Conservation (phyloP, 495 filamentous ascomycete genomes). For the Clavariopsis aquatica region DNA sequence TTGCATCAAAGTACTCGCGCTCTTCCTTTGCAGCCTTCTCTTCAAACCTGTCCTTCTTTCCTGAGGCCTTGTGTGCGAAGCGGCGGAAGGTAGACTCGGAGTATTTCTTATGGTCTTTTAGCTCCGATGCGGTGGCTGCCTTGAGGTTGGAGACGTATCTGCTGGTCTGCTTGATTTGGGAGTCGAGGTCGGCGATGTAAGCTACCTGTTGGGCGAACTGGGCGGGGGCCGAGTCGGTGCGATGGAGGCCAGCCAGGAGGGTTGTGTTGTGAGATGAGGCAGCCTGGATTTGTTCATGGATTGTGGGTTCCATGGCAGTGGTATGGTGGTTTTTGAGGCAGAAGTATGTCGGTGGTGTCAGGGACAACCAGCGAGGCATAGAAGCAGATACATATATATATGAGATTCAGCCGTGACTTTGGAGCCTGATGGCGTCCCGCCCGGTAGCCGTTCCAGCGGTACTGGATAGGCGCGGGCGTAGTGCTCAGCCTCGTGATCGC, state of each 20-base stretch:
- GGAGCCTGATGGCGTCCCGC: too few relatives aligned
- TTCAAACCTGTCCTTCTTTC: slow-evolving; percentile 47
- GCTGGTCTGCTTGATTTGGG: slow-evolving; percentile 37
- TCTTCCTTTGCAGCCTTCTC: slow-evolving; percentile 52
- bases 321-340: not conserved
- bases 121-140: slow-evolving; percentile 45
- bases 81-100: slow-evolving; percentile 52
- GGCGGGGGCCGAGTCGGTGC: slow-evolving; percentile 49
- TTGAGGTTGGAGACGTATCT: slow-evolving; percentile 37
- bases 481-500: too few relatives aligned
- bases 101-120: slow-evolving; percentile 52
- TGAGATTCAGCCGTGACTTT: too few relatives aligned
- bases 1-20: slow-evolving; percentile 51
- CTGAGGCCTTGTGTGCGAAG: slow-evolving; percentile 49
- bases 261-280: slow-evolving; percentile 43
- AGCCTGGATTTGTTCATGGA: slow-evolving; percentile 7
- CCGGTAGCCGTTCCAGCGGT: too few relatives aligned
- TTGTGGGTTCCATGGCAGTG: slow-evolving; percentile 13
- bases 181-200: slow-evolving; percentile 47
- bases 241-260: slow-evolving; percentile 45
- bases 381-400: too few relatives aligned
- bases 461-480: too few relatives aligned
- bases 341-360: too few relatives aligned
- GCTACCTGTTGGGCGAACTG: slow-evolving; percentile 46
- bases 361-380: too few relatives aligned